Evolutionary conservation across 257 asterid species (phyloP), one percentile per base, ranked within the genome.

Genomic region (Vinca minor): DNA sequence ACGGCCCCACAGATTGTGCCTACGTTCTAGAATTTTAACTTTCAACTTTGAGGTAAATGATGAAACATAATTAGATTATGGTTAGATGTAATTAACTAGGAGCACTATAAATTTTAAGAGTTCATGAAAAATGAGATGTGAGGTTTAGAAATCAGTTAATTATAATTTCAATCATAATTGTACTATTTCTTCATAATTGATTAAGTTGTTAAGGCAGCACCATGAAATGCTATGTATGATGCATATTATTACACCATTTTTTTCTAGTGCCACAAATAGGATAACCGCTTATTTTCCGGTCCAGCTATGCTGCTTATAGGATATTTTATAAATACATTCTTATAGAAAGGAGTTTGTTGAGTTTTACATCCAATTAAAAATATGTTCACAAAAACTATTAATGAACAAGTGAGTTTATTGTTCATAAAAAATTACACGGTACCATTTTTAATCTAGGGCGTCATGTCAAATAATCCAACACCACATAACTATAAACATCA

Each of bases 61-160:
- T 76, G 72, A 59, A 63, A 66, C 73, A 59, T 72, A 39, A 72
- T 64, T 53, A 50, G 31, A 12, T 60, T 14, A 38, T 13, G 62
- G 65, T 58, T 48, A 48, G 44, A 57, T 61, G 69, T 52, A 11
- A 31, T 42, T 12, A 42, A 1, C 2, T 42, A 23, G 28, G 21
- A 48, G 20, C 45, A 32, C 46, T 4, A 18, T 25, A 17, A 14
- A 42, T 45, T 26, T 44, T 1, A 29, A 29, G 48, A 20, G 18
- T 61, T 23, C 73, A 60, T 69, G 62, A 15, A 53, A 41, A 34
- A 29, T 53, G 35, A 61, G 54, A 48, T 29, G 69, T 13, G 41
- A 44, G 10, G 61, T 15, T n/a, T 31, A 35, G 21, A n/a, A 21
- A 23, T 28, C 18, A 44, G 53, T 20, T 14, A 31, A 28, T 56